Evolutionary conservation across 2,329 filamentous ascomycete genomes (phyloP).

Genomic region (Rutstroemia sp.): DNA sequence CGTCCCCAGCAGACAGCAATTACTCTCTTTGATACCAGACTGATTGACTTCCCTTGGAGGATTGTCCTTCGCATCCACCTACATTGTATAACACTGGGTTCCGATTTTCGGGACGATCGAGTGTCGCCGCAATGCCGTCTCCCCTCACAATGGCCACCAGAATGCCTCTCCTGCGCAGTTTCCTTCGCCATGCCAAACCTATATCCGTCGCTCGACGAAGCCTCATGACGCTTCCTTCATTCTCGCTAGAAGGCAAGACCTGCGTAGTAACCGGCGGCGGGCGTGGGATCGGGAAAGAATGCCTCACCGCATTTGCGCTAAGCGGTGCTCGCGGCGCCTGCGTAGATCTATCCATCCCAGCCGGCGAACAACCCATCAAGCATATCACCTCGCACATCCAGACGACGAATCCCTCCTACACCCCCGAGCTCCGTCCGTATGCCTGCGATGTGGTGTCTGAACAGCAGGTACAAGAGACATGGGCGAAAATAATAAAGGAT

Average conservation of each 20-base stretch:
- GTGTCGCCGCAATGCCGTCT: not conserved
- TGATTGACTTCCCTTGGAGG: no score
- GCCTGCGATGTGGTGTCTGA: slow-evolving; percentile 34
- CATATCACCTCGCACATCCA: slow-evolving; percentile 27
- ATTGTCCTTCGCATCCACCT: no score
- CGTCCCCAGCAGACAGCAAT: no score
- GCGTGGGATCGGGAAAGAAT: slow-evolving; percentile 42
- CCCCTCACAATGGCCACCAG: not conserved
- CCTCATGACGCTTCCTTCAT: slow-evolving; percentile 25
- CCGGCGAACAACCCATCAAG: slow-evolving; percentile 23
- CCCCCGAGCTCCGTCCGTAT: slow-evolving; percentile 31
- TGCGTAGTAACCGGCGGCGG: slow-evolving; percentile 44
- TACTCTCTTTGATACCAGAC: no score
- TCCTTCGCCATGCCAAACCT: not conserved
- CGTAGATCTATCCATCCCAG: slow-evolving; percentile 16
- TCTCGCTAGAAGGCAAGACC: slow-evolving; percentile 39
- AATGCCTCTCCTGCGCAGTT: not conserved
- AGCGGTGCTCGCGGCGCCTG: slow-evolving; percentile 23
- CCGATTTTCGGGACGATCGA: no score
- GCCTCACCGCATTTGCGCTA: slow-evolving; percentile 34
- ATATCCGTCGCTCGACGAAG: slow-evolving; percentile 6
- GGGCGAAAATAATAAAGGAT: slow-evolving; percentile 31
- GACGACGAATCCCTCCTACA: slow-evolving; percentile 14
- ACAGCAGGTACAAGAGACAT: slow-evolving; percentile 30
- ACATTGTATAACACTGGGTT: no score